Base-by-base conservation (phyloP, 495 filamentous ascomycete genomes). In the Cetradonia linearis region DNA sequence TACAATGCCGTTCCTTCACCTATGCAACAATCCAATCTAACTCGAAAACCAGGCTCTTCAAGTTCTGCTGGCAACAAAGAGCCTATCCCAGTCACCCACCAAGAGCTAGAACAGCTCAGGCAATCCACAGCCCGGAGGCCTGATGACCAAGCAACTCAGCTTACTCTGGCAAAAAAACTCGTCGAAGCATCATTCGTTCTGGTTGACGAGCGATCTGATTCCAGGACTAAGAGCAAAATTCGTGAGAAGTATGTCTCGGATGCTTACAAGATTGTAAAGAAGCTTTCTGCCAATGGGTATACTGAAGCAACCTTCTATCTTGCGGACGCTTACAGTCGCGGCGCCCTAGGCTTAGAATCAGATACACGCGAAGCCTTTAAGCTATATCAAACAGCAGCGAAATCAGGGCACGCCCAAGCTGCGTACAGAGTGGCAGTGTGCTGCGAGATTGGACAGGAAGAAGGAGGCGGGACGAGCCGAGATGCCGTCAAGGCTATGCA, bases 361-460 rank as follows among this genome's bases (percentile, higher is more conserved):
- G 92, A 97, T 65, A 80, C 86, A 40, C 91, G 91, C 66, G 89
- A 95, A 72, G 93, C 93, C 0, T 98, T 95, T 72, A 80, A 80
- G 16, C 78, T 97, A 6, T 98, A 98, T 65, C 92, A 96, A 70
- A 88, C 90, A 4, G 91, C 92, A 18, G 93, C 92, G 4, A 98
- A 96, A 70, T 72, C 81, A 13, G 89, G 88, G 33, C 90, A 98
- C 70, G 81, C 84, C 1, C 83, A 89, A 38, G 84, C 88, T 30
- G 93, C 93, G 2, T 98, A 97, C 72, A 84, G 93, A 55, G 93
- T 92, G 9, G 93, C 93, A 40, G 94, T 98, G 3, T 98, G 93
- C 76, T 96, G 92, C 69, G 93, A 98, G 69, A 86, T 98, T 57
- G 93, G 93, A n/a, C 81, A 87, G 44, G 91, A 96, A 67, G 89